Evolutionary conservation across 2,329 filamentous ascomycete species (phyloP).

Genomic region (Fonsecaea monophora): DNA sequence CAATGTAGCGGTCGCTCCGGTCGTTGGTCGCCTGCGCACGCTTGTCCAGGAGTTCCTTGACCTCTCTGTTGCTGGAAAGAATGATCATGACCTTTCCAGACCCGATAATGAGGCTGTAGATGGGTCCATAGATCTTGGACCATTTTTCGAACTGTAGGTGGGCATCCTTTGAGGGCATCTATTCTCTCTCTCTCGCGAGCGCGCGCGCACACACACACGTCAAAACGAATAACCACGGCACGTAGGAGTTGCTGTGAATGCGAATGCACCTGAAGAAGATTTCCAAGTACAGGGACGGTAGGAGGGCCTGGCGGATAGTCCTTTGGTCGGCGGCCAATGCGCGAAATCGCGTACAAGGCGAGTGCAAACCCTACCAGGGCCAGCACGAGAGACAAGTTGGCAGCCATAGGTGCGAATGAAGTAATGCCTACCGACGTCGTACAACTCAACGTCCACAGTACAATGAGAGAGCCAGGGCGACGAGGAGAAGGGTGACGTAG

Average conservation of each 20-base stretch:
- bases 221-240: neutral
- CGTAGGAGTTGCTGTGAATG: neutral
- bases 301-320: slow-evolving; percentile 58
- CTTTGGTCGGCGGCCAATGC: slow-evolving; percentile 1
- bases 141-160: slow-evolving; percentile 60
- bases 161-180: slow-evolving; percentile 52
- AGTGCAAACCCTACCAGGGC: neutral
- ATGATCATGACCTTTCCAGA: slow-evolving; percentile 55
- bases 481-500: too few relatives aligned
- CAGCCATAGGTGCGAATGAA: neutral
- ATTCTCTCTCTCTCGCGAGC: slow-evolving; percentile 25
- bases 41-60: slow-evolving; percentile 62
- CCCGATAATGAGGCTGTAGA: slow-evolving; percentile 61
- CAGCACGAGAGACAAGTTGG: neutral
- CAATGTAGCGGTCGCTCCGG: slow-evolving; percentile 55
- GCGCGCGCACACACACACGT: neutral
- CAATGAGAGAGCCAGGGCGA: neutral
- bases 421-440: neutral
- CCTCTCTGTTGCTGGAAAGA: slow-evolving; percentile 52
- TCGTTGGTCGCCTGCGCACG: slow-evolving; percentile 58
- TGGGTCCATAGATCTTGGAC: slow-evolving; percentile 59
- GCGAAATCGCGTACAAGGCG: neutral
- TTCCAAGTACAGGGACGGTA: slow-evolving; percentile 59
- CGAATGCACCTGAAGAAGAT: slow-evolving; percentile 49
- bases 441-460: neutral